Evolutionary conservation across 495 filamentous ascomycete species (phyloP).

Genomic region (Neurospora africana): DNA sequence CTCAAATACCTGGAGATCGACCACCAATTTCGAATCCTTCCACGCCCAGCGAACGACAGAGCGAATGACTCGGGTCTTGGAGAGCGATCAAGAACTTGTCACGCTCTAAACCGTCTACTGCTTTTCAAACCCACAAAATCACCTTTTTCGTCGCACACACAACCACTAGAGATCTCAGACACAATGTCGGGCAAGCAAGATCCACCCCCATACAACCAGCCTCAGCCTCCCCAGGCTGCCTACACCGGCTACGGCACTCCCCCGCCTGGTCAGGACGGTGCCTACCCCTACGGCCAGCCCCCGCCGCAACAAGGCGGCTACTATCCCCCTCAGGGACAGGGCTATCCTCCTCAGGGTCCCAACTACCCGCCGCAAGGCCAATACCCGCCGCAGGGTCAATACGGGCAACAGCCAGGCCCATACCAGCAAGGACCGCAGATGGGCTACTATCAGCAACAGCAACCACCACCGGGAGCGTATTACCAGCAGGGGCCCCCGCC

Average conservation of each 20-base stretch:
- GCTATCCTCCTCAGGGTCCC: not conserved
- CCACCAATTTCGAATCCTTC: not conserved
- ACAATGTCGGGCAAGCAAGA: conserved; percentile 2
- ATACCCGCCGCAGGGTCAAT: conserved; percentile 3
- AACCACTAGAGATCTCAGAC: not conserved
- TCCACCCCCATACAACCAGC: not conserved
- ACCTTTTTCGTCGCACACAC: not conserved
- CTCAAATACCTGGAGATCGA: not conserved
- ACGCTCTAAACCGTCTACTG: not conserved
- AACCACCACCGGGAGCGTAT: conserved; percentile 7
- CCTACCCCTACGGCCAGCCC: not conserved
- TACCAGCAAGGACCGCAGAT: conserved; percentile 31
- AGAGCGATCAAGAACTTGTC: not conserved
- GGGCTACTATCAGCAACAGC: conserved; percentile 30
- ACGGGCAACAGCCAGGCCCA: conserved; percentile 13
- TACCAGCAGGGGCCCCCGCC: conserved; percentile 13
- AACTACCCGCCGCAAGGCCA: not conserved
- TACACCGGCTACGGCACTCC: conserved; percentile 6
- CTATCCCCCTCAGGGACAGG: not conserved
- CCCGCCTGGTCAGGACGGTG: not conserved
- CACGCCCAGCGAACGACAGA: not conserved
- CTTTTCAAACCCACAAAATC: not conserved
- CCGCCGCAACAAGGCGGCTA: not conserved
- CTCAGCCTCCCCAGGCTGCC: conserved; percentile 9
- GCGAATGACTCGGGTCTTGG: not conserved